Evolutionary conservation across 352 stramenopile species (phyloP), one percentile per base, ranked within the genome.

Genomic region (Pythium brachiatum): DNA sequence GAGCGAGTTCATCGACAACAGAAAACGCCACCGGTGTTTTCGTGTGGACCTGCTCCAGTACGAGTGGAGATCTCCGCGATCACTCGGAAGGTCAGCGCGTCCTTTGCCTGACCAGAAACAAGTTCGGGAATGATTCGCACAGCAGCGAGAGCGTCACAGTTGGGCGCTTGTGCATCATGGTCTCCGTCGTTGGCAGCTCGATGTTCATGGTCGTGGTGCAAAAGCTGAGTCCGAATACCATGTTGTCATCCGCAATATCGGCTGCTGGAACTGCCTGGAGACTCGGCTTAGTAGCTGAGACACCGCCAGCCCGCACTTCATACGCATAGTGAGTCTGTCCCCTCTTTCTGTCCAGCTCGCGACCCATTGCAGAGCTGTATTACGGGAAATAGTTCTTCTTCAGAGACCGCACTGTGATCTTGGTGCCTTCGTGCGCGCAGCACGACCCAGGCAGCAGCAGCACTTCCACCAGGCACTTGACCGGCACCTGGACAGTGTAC

Each of bases 381-480:
- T 15, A 41, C 34, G 34, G 34, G 9, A 11, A 46, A 15, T 46
- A 46, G 12, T 23, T 46, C 38, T 46, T 46, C 38, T 8, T 7
- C 5, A 46, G 2, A 23, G 38, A 32, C 16, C 58, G 47, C 18
- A 64, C 23, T 36, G 58, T 58, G 36, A 64, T 26, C 8, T 23
- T 54, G 1, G 58, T 53, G 18, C 50, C 50, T 20, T 57, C 58
- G n/a, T 53, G 38, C 9, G 38, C 48, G 11, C n/a, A 32, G 16
- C 47, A 51, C 34, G 58, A 64, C 16, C 58, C 58, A 6, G 58
- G 58, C 26, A 64, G 50, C 21, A 64, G 20, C 18, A 47, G 21
- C 7, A 64, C 58, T n/a, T 58, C 47, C 27, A 64, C 13, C 23
- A 58, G 9, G 8, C 36, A 46, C 6, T 34, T 39, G 2, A 27